These are phyloP conservation scores for Tremellales sp. DNA, from an alignment of 1,284 basidiomycete species.

Conservation along the genomic window DNA sequence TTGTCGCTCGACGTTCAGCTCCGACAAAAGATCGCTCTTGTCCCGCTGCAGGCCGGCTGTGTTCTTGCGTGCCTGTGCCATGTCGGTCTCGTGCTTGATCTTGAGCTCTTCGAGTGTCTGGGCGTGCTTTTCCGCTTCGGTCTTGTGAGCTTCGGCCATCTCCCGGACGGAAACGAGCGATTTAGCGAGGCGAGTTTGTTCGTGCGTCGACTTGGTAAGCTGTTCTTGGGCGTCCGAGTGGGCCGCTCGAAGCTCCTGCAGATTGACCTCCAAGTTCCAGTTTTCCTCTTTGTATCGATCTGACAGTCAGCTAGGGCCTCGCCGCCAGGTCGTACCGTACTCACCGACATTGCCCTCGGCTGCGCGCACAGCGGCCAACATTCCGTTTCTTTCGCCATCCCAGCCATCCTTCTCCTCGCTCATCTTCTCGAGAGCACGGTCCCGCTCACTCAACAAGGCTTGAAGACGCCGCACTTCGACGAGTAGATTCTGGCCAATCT, in stretches of 20 bases:
- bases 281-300: slow-evolving; percentile 93
- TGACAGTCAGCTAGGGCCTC: slow-evolving; percentile 14
- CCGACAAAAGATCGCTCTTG: slow-evolving; percentile 81
- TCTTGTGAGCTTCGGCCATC: slow-evolving; percentile 76
- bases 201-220: slow-evolving; percentile 68
- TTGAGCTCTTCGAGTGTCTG: slow-evolving; percentile 68
- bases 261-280: slow-evolving; percentile 92
- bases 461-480: slow-evolving; percentile 85
- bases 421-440: slow-evolving; percentile 80
- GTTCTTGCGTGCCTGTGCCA: slow-evolving; percentile 81
- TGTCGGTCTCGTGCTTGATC: slow-evolving; percentile 83
- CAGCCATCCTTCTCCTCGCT: slow-evolving; percentile 76
- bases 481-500: slow-evolving; percentile 85
- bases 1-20: slow-evolving; percentile 66
- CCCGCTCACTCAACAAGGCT: slow-evolving; percentile 76
- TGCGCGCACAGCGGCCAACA: slow-evolving; percentile 63
- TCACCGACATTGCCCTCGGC: slow-evolving; percentile 74
- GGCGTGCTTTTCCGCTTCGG: slow-evolving; percentile 72
- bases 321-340: slow-evolving; percentile 23
- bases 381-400: slow-evolving; percentile 66
- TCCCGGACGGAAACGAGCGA: slow-evolving; percentile 71
- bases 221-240: slow-evolving; percentile 64
- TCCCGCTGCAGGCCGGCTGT: slow-evolving; percentile 84
- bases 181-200: slow-evolving; percentile 75
- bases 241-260: slow-evolving; percentile 79